Percentiles rank a stretch among this genome's conserved stretches.
phyloP scores from a whole-genome alignment of 441 rosid species.

The Gossypium armourianum region DNA sequence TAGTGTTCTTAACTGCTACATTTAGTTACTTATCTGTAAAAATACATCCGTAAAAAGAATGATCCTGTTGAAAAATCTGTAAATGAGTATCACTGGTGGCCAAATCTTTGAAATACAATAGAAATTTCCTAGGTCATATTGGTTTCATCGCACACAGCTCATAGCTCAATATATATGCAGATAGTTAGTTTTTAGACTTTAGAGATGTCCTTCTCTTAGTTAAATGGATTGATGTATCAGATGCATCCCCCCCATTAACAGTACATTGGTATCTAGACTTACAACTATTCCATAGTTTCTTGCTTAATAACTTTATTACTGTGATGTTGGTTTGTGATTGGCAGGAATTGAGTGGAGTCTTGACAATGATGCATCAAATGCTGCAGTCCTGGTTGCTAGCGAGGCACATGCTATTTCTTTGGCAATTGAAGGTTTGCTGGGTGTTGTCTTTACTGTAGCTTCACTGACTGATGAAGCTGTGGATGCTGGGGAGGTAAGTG shows the following conservation, averaged over 20 bases:
- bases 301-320: conserved; percentile 11
- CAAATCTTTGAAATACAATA: background rate
- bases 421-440: conserved; percentile 95
- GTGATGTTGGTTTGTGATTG: conserved; percentile 19
- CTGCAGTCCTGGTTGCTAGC: conserved; percentile 94
- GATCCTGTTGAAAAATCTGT: background rate
- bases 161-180: background rate
- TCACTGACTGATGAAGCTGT: conserved; percentile 97
- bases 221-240: background rate
- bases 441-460: conserved; percentile 91
- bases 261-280: background rate
- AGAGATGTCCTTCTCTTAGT: background rate
- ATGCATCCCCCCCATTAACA: background rate
- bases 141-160: background rate
- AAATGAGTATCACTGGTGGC: background rate
- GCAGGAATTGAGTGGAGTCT: conserved; percentile 98
- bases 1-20: background rate
- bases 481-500: conserved; percentile 78
- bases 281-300: conserved; percentile 3
- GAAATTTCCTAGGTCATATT: background rate
- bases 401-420: conserved; percentile 95
- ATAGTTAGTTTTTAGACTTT: background rate
- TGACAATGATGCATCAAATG: conserved; percentile 94
- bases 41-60: background rate
- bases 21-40: background rate